Evolutionary conservation across 2,329 filamentous ascomycete species (phyloP).

Genomic region (Pochonia chlamydosporia): DNA sequence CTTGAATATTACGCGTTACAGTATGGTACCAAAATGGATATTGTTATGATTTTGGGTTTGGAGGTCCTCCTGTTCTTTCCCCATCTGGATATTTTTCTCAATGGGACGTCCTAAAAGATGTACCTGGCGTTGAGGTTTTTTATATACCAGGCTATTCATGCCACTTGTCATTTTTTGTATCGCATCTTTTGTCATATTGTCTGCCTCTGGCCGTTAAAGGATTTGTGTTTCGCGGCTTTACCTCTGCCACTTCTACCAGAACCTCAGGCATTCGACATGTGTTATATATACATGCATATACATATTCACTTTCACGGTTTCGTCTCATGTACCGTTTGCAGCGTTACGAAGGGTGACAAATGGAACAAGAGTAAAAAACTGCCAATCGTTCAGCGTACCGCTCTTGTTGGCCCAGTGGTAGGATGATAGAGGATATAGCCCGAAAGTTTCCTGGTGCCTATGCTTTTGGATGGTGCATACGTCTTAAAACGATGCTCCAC

Average conservation of each 20-base stretch:
- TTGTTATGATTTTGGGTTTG: not conserved
- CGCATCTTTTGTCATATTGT: not conserved
- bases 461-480: not conserved
- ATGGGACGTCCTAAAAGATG: not conserved
- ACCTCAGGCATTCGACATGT: not conserved
- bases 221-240: too few relatives aligned
- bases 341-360: not conserved
- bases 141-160: conserved; percentile 9
- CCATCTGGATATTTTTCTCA: not conserved
- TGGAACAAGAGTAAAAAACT: not conserved
- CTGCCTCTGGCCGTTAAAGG: not conserved
- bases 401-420: not conserved
- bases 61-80: not conserved
- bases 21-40: not conserved
- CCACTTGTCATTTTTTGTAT: conserved; percentile 3
- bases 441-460: too few relatives aligned
- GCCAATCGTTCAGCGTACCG: too few relatives aligned
- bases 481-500: not conserved
- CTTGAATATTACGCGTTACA: not conserved
- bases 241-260: too few relatives aligned
- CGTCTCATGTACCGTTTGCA: not conserved
- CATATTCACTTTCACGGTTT: not conserved
- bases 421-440: not conserved
- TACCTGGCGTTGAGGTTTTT: conserved; percentile 9
- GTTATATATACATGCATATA: not conserved